Percentiles rank a stretch among this genome's conserved stretches.
These are phyloP conservation scores for Fraxinus americana DNA, from an alignment of 257 asterid species.

Conservation along the genomic window DNA sequence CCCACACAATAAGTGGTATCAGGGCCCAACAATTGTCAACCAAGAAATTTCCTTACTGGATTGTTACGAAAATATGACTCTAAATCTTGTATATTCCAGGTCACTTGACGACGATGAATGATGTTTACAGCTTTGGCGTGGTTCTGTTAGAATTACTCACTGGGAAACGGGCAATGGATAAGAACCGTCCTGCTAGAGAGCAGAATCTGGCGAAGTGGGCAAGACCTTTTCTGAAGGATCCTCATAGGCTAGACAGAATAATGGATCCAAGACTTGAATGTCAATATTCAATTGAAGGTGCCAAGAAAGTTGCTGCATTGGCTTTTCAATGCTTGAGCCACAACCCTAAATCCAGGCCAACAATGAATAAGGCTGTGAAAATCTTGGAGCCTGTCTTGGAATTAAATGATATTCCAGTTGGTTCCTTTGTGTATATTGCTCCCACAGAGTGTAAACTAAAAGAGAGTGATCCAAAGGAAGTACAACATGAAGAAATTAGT, in stretches of 20 bases:
- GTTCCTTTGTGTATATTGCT: slow-evolving; percentile 56
- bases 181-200: slow-evolving; percentile 55
- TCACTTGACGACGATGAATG: slow-evolving; percentile 73
- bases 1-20: background rate
- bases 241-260: slow-evolving; percentile 55
- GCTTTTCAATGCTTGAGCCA: slow-evolving; percentile 67
- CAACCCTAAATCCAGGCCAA: slow-evolving; percentile 63
- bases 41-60: background rate
- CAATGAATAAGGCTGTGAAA: slow-evolving; percentile 63
- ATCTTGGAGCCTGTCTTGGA: slow-evolving; percentile 48
- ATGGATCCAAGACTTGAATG: slow-evolving; percentile 81
- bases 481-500: slow-evolving; percentile 18
- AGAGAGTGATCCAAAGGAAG: slow-evolving; percentile 8
- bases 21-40: background rate
- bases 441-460: slow-evolving; percentile 32
- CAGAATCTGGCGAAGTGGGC: slow-evolving; percentile 83
- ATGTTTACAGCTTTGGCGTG: slow-evolving; percentile 80
- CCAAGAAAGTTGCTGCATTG: slow-evolving; percentile 67
- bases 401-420: slow-evolving; percentile 46
- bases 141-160: slow-evolving; percentile 73
- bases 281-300: slow-evolving; percentile 66
- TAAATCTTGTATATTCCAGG: slow-evolving; percentile 39
- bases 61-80: background rate
- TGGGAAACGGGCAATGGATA: slow-evolving; percentile 62
- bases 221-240: slow-evolving; percentile 64